A percentile compares a stretch with the other conserved stretches of the same genome.
Conservation (phyloP, 2,329 filamentous ascomycete species). For the Calonectria hongkongensis region DNA sequence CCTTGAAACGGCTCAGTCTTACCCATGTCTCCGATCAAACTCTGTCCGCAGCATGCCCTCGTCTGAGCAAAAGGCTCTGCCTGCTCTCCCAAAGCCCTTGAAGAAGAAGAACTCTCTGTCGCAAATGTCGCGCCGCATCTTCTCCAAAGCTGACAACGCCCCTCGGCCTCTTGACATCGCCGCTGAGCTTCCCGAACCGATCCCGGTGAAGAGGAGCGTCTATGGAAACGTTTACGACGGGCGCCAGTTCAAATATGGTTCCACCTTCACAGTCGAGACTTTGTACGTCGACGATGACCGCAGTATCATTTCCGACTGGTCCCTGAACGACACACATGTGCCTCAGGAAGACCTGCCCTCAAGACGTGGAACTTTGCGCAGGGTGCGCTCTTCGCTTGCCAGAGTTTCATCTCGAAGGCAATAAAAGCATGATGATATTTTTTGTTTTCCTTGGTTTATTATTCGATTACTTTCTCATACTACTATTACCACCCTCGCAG, state of each 20-base stretch:
- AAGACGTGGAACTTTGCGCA: neutral
- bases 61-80: neutral
- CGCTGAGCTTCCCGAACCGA: neutral
- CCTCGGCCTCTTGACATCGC: neutral
- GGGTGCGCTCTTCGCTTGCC: neutral
- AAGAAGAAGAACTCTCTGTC: conserved; percentile 1
- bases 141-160: neutral
- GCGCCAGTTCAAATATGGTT: neutral
- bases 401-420: neutral
- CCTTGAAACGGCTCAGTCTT: too few species aligned
- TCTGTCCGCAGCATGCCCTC: neutral
- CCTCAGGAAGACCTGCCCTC: neutral
- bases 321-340: neutral
- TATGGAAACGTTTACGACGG: neutral
- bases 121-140: conserved; percentile 1
- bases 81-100: conserved; percentile 9
- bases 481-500: conserved; percentile 3
- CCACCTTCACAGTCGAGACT: neutral
- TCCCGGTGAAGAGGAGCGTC: neutral
- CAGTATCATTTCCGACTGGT: conserved; percentile 17
- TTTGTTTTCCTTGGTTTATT: neutral
- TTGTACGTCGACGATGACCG: conserved; percentile 16
- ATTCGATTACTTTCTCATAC: neutral
- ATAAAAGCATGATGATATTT: neutral
- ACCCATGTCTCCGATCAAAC: neutral